These are phyloP conservation scores for Tetrahymena thermophila DNA, from an alignment of 73 alveolate species.

Conservation along the genomic window DNA sequence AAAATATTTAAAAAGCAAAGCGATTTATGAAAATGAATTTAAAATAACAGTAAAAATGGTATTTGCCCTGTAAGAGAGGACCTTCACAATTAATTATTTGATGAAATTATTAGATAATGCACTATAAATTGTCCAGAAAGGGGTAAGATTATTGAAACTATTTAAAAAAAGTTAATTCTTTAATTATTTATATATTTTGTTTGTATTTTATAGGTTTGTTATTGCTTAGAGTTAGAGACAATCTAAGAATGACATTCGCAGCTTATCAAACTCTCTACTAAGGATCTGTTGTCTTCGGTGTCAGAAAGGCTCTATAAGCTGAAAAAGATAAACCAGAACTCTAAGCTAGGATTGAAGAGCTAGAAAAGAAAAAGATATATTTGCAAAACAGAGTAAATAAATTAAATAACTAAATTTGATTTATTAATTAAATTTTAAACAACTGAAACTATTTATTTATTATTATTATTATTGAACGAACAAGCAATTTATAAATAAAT, in stretches of 20 bases:
- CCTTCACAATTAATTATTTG: conserved; percentile 39
- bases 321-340: conserved; percentile 58
- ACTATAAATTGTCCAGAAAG: conserved; percentile 50
- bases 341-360: conserved; percentile 41
- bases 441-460: background rate
- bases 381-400: conserved; percentile 10
- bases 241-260: conserved; percentile 58
- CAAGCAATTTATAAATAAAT: background rate
- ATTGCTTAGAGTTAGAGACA: conserved; percentile 56
- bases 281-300: conserved; percentile 60
- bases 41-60: conserved; percentile 23
- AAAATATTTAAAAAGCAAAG: background rate
- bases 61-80: conserved; percentile 51
- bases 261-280: conserved; percentile 60
- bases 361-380: conserved; percentile 49
- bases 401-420: background rate
- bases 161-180: background rate
- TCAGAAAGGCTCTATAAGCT: conserved; percentile 56
- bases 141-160: background rate
- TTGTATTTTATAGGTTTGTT: conserved; percentile 3
- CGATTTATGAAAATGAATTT: background rate
- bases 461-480: background rate
- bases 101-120: conserved; percentile 37
- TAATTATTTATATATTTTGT: background rate
- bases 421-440: background rate